Base-by-base conservation (phyloP, 2,329 filamentous ascomycete genomes). In the Hypoxylon sp. region DNA sequence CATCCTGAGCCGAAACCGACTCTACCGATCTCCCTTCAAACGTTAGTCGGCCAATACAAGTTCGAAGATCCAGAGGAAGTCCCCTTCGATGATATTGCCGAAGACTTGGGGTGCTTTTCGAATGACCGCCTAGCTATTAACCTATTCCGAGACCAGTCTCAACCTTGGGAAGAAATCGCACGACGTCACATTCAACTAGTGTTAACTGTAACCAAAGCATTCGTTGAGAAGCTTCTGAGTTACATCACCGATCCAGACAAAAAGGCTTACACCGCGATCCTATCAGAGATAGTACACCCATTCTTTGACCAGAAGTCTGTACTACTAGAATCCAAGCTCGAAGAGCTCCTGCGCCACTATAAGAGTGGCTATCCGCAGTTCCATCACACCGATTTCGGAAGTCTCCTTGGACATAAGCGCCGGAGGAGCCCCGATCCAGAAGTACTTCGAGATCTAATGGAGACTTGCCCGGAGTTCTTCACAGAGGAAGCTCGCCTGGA, bases 271-370 rank as follows among this genome's bases (percentile, higher is more conserved):
- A 58, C 67, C 1, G 69, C 74, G 0, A 69, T 78, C 12, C 50
- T 78, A 2, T 57, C 57, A 5, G 61, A 70, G 25, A 52, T 73
- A 6, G 60, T 75, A 4, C 69, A 74, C 3, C 73, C 73, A 1
- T 75, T 74, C 51, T 74, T 75, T 41, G 72, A 74, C 5, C 14
- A 66, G 0, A 78, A 76, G 41, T 70, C 73, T 5, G 48, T 43
- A 0, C 2, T 70, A 0, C 73, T 83, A 0, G 60, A 74, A 2
- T 46, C 23, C 0, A 84, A 82, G 63, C 62, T 83, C 0, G 62
- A 77, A 0, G 81, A 84, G 52, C 68, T 84, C 0, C 70, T 83
- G 0, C 67, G 58, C 0, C 80, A 81, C 2, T 81, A 81, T 52
- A 56, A 65, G 2, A 67, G 72, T 2, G 81, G 80, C 0, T 74